Evolutionary conservation across 2,329 filamentous ascomycete species (phyloP), one percentile per base, ranked within the genome.

Genomic region (Curvularia sp.): DNA sequence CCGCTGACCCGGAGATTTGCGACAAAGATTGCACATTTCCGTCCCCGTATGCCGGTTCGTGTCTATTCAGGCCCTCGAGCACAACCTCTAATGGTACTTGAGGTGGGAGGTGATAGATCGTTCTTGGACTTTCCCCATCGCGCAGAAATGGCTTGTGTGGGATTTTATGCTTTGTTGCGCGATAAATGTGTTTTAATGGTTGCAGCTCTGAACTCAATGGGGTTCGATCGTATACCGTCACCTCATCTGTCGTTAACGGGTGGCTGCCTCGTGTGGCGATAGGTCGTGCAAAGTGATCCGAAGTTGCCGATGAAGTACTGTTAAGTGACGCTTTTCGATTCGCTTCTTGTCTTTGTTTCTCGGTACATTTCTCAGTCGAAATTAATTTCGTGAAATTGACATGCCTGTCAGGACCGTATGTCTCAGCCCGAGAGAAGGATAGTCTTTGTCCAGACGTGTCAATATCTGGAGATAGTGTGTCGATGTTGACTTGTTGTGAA

Each of bases 151-250:
- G 41, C 19, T 55, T 56, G 28, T 23, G 25, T 15, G 36, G 27
- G 21, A 50, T 18, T 15, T 19, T n/a, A 2, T 13, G 32, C 41
- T 5, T 15, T 28, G 49, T 34, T 48, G 52, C 13, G 9, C 36
- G 23, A 23, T 60, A n/a, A 3, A 18, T 10, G 36, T 13, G 7
- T n/a, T 10, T 21, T 55, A 21, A 34, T 55, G 52, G 64, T 61
- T 63, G 62, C 53, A 66, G 54, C 58, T 59, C 59, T 49, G 55
- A 30, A 49, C 55, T 61, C 63, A 61, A 65, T 56, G 46, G 57
- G 61, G 55, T 49, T 39, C 21, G 43, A 60, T 70, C 53, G 57
- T 54, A 66, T 62, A 23, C 47, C 36, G 46, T 48, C 32, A 43
- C 21, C 10, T 60, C 43, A 43, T 15, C 36, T 28, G 18, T 21